phyloP scores from a whole-genome alignment of 805 yeast genomes.

The Saturnispora dispora region DNA sequence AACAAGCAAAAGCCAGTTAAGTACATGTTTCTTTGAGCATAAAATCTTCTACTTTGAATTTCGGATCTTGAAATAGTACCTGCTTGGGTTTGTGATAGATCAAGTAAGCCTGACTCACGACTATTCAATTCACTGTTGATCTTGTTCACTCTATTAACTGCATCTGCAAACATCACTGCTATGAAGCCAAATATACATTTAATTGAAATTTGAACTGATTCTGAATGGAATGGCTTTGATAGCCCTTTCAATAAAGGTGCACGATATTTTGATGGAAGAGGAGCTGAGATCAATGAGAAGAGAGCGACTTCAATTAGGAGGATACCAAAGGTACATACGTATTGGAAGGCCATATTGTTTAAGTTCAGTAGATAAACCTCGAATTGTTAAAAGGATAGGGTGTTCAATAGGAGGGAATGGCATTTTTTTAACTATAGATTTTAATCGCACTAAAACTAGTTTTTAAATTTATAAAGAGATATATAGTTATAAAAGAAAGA shows the following conservation, averaged over 20 bases:
- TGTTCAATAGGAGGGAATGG: neutral
- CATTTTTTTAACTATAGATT: neutral
- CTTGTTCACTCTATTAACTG: conserved; percentile 72
- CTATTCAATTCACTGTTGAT: conserved; percentile 53
- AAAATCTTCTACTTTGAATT: conserved; percentile 82
- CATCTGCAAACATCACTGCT: conserved; percentile 73
- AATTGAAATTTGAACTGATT: conserved; percentile 65
- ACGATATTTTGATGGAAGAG: conserved; percentile 70
- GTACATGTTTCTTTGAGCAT: conserved; percentile 94
- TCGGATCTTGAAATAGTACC: conserved; percentile 59
- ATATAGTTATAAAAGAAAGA: neutral
- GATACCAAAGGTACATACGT: conserved; percentile 49
- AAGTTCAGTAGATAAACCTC: neutral
- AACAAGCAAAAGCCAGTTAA: conserved; percentile 92
- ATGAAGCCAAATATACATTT: conserved; percentile 81
- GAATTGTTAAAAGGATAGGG: neutral
- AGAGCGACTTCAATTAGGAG: conserved; percentile 69
- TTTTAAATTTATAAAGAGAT: neutral
- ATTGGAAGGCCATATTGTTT: conserved; percentile 24
- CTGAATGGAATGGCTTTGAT: conserved; percentile 59
- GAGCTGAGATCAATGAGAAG: conserved; percentile 74
- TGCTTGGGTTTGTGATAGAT: conserved; percentile 14
- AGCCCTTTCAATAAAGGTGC: conserved; percentile 55
- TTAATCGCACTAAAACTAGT: neutral
- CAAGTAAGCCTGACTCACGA: conserved; percentile 6